Evolutionary conservation across 306 rosid species (phyloP).

Genomic region (Fragaria ananassa): DNA sequence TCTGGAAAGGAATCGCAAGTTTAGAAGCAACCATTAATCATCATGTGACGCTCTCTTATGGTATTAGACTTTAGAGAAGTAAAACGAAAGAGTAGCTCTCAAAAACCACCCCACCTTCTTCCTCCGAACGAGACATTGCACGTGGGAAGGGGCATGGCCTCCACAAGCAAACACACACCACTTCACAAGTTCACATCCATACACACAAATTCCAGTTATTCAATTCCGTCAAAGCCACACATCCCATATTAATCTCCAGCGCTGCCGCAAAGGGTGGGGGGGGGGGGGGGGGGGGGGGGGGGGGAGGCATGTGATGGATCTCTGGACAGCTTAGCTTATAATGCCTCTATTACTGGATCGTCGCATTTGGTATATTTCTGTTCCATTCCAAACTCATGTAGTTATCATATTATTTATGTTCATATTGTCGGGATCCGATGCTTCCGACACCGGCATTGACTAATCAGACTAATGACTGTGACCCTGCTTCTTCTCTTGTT

Average conservation of each 20-base stretch:
- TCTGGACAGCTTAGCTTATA: not conserved
- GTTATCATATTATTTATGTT: not conserved
- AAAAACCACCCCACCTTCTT: not conserved
- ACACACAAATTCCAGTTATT: not conserved
- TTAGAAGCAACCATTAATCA: constrained; percentile 8
- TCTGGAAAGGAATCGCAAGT: not conserved
- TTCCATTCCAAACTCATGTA: not conserved
- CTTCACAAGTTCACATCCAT: not conserved
- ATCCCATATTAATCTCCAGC: not conserved
- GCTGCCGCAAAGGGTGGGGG: not conserved
- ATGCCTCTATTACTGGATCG: not conserved
- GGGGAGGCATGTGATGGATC: not conserved
- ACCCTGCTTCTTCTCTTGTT: not conserved
- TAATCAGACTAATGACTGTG: not conserved
- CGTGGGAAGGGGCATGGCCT: constrained; percentile 20
- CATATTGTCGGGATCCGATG: constrained; percentile 19
- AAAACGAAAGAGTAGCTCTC: not conserved
- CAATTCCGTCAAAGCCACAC: constrained; percentile 4
- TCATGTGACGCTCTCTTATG: not conserved
- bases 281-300: not conserved
- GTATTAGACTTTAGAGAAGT: not conserved
- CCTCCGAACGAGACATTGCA: constrained; percentile 5
- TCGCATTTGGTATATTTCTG: not conserved
- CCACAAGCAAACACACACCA: constrained; percentile 14
- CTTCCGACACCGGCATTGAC: constrained; percentile 8